A percentile compares a stretch with the other conserved stretches of the same genome.
phyloP scores from a whole-genome alignment of 805 yeast genomes.

The Alloascoidea africana region DNA sequence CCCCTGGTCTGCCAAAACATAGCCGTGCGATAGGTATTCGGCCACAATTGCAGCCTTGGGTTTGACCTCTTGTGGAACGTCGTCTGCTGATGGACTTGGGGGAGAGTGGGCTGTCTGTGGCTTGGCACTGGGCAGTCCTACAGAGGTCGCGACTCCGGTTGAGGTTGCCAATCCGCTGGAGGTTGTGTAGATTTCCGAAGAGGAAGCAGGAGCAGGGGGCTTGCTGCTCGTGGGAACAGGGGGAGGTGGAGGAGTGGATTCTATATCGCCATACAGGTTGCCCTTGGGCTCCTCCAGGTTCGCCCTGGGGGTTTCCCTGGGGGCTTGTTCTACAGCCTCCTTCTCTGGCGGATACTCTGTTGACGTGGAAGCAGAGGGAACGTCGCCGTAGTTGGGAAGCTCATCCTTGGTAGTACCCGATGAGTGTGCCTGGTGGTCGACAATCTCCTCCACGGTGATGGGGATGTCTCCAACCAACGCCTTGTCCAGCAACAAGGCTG shows the following conservation, averaged over 20 bases:
- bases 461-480: slow-evolving; percentile 53
- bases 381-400: slow-evolving; percentile 17
- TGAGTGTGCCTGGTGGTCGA: no score
- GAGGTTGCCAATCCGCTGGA: slow-evolving; percentile 7
- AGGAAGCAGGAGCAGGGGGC: slow-evolving; percentile 4
- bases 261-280: no score
- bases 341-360: slow-evolving; percentile 5
- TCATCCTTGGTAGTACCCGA: no score
- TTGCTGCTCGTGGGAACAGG: slow-evolving; percentile 9
- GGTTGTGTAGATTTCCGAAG: slow-evolving; percentile 5
- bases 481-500: slow-evolving; percentile 57
- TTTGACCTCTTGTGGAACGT: slow-evolving; percentile 59
- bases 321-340: slow-evolving; percentile 7
- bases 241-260: slow-evolving; percentile 8
- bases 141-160: slow-evolving; percentile 9
- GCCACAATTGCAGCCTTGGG: slow-evolving; percentile 67
- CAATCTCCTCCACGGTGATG: slow-evolving; percentile 32
- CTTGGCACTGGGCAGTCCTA: no score
- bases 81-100: slow-evolving; percentile 25
- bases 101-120: no score
- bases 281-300: no score
- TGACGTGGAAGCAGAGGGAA: slow-evolving; percentile 9
- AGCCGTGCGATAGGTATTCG: slow-evolving; percentile 63
- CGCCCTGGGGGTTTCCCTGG: slow-evolving; percentile 8
- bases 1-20: slow-evolving; percentile 45